Evolutionary conservation across 75 land plant species (phyloP).

Genomic region (Cunninghamia lanceolata): DNA sequence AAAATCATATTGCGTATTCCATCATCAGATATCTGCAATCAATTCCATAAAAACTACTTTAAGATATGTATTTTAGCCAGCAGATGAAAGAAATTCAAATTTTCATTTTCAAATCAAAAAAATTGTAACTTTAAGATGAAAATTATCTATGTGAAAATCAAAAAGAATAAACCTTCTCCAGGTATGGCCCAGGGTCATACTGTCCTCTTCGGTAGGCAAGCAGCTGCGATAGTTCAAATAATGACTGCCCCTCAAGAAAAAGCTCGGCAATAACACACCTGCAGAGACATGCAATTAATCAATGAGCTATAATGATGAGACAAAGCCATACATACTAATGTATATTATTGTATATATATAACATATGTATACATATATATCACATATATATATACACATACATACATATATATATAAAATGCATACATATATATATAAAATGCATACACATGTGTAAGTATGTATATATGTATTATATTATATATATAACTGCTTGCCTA

Average conservation of each 20-base stretch:
- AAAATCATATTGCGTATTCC: conserved; percentile 89
- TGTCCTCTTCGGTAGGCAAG: conserved; percentile 97
- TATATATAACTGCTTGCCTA: too few relatives aligned
- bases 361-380: too few relatives aligned
- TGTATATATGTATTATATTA: too few relatives aligned
- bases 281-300: conserved; percentile 15
- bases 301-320: not conserved
- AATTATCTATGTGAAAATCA: not conserved
- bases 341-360: not conserved
- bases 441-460: too few relatives aligned
- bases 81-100: conserved; percentile 10
- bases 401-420: too few relatives aligned
- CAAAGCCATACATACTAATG: not conserved
- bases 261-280: conserved; percentile 99
- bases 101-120: not conserved
- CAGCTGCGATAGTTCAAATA: conserved; percentile 93
- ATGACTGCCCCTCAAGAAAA: conserved; percentile 93
- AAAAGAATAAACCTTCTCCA: conserved; percentile 75
- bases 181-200: conserved; percentile 88
- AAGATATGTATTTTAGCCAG: not conserved
- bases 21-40: conserved; percentile 78
- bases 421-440: too few relatives aligned
- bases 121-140: not conserved
- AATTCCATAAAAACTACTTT: not conserved
- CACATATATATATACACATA: too few relatives aligned